A percentile compares a stretch with the other conserved stretches of the same genome.
phyloP scores from a whole-genome alignment of 352 stramenopile genomes.

The Pythium utonaiense region DNA sequence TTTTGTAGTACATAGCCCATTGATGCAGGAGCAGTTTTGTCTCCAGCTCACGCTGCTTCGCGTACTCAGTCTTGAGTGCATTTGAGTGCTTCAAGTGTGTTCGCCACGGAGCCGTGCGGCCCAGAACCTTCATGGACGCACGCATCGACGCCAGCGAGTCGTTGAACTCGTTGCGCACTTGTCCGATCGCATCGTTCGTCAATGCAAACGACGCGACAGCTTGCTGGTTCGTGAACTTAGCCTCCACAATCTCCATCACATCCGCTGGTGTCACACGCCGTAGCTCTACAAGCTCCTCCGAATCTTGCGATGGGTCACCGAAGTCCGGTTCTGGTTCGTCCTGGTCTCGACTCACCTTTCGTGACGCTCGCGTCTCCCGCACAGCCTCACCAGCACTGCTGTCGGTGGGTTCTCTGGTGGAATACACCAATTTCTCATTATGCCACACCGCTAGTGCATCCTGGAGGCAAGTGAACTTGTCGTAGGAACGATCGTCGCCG shows the following conservation, averaged over 20 bases:
- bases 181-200: conserved; percentile 24
- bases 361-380: background rate
- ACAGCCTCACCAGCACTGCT: background rate
- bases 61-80: conserved; percentile 50
- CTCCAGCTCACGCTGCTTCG: conserved; percentile 49
- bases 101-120: conserved; percentile 54
- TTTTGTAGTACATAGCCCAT: conserved; percentile 56
- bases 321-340: conserved; percentile 1
- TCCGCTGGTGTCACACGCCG: conserved; percentile 39
- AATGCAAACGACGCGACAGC: conserved; percentile 33
- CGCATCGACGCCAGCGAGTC: conserved; percentile 48
- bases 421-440: conserved; percentile 53
- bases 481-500: conserved; percentile 54
- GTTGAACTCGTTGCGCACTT: conserved; percentile 34
- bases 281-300: conserved; percentile 27
- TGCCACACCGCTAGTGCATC: conserved; percentile 76
- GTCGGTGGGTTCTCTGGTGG: conserved; percentile 35
- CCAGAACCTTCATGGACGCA: conserved; percentile 53
- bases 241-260: conserved; percentile 39
- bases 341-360: conserved; percentile 1
- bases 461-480: conserved; percentile 82
- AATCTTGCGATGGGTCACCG: background rate
- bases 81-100: conserved; percentile 64
- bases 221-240: conserved; percentile 28
- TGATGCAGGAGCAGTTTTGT: conserved; percentile 52